Conservation (phyloP, 148 eudicot species). For the Limonium bicolor region DNA sequence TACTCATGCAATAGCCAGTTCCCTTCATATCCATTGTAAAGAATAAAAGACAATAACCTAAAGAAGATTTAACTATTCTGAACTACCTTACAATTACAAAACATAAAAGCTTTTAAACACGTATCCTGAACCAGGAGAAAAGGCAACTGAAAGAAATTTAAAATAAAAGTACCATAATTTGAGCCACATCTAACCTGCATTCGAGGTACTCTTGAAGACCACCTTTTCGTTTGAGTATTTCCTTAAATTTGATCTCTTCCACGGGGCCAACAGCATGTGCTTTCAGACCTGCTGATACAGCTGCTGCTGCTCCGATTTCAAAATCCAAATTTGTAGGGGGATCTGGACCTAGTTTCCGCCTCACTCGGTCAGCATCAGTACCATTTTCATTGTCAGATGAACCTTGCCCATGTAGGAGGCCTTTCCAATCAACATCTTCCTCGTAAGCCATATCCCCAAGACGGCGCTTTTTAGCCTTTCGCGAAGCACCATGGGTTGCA, state of each 20-base stretch:
- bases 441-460: slow-evolving; percentile 96
- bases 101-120: too few species aligned
- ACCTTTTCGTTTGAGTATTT: slow-evolving; percentile 73
- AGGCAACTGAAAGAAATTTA: too few species aligned
- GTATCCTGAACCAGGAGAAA: too few species aligned
- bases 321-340: slow-evolving; percentile 23
- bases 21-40: too few species aligned
- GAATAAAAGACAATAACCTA: too few species aligned
- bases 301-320: slow-evolving; percentile 49
- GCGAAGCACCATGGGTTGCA: slow-evolving; percentile 36
- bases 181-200: slow-evolving; percentile 64
- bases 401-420: slow-evolving; percentile 35
- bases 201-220: slow-evolving; percentile 72
- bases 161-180: slow-evolving; percentile 4
- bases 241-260: slow-evolving; percentile 89
- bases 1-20: too few species aligned
- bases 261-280: slow-evolving; percentile 64
- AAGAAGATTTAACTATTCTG: too few species aligned
- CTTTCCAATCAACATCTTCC: slow-evolving; percentile 83
- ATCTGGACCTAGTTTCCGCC: slow-evolving; percentile 22
- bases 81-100: too few species aligned
- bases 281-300: slow-evolving; percentile 78
- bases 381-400: slow-evolving; percentile 22
- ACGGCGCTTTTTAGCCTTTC: slow-evolving; percentile 62
- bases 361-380: slow-evolving; percentile 21